Evolutionary conservation across 116 monocot genomes (phyloP), one percentile per base, ranked within the genome.

Genomic region (Cymodocea nodosa): DNA sequence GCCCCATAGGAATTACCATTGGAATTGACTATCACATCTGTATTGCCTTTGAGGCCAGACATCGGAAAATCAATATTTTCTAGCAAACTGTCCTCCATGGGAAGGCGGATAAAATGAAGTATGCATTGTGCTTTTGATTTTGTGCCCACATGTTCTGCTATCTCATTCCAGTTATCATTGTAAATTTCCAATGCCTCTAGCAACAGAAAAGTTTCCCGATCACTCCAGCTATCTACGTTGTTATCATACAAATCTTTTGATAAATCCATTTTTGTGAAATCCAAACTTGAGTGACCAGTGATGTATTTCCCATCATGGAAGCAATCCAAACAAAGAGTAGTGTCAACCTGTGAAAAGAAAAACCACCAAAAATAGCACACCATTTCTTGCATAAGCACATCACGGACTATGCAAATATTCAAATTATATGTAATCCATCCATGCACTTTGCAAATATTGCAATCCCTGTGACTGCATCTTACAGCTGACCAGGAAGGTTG

Each of bases 101-200:
- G 92, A 75, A 99, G 85, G 60, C 92, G 86, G 51, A 99, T 62
- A 79, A 92, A 99, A 74, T 92, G 98, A 35, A 90, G 81, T 68
- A 92, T 81, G 54, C 98, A 99, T 64, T 99, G 98, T 52, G 89
- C 86, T 68, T 92, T 99, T 24, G 98, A 89, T 73, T 99, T 99
- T 23, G 89, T 86, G 19, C 81, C 86, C 0, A 99, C 98, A 84
- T 99, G 80, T 53, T 89, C 92, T 39, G 89, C 89, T 77, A 99
- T 84, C 70, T 86, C 89, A 72, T 84, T 84, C 98, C 98, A 99
- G 72, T 92, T 89, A 36, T 99, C 92, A 63, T 81, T 82, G 62
- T 79, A 82, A 62, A 82, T 89, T 65, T 99, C 98, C 54, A 99
- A 60, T 20, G 72, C 98, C 74, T 99, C 98, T 50, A 99, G 84